These are phyloP conservation scores for Cryphonectria carpinicola DNA, from an alignment of 2,329 filamentous ascomycete genomes.

Conservation along the genomic window DNA sequence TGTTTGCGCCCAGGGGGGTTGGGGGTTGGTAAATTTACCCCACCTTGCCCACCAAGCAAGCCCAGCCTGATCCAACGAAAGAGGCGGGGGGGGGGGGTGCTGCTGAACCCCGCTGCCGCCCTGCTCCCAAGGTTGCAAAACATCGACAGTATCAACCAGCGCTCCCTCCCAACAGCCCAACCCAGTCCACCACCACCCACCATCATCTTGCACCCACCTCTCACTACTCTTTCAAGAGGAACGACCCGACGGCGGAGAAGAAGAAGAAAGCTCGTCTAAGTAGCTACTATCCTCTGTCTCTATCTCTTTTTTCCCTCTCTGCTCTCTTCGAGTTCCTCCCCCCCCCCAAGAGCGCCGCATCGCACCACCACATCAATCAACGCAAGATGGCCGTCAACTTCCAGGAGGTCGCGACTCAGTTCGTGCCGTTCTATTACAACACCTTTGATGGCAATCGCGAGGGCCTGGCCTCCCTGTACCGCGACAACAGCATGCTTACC, in stretches of 20 bases:
- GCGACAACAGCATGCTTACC: constrained; percentile 72
- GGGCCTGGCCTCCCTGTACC: constrained; percentile 65
- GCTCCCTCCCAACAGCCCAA: background rate
- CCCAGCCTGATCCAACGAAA: background rate
- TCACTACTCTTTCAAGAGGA: background rate
- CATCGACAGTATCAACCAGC: constrained; percentile 1
- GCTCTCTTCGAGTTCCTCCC: background rate
- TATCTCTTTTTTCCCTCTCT: background rate
- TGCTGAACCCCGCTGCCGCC: constrained; percentile 12
- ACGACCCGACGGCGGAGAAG: background rate
- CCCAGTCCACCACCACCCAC: constrained; percentile 2
- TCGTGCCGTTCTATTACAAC: constrained; percentile 61
- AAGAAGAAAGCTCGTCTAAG: background rate
- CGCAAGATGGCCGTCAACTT: constrained; percentile 31
- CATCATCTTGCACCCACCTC: background rate
- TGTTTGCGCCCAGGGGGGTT: background rate
- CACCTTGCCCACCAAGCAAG: constrained; percentile 12
- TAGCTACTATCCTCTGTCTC: background rate
- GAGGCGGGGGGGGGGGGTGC: no score
- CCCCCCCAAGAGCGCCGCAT: background rate
- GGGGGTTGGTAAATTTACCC: constrained; percentile 12
- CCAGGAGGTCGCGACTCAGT: constrained; percentile 30
- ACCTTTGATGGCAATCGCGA: constrained; percentile 67
- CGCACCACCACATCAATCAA: background rate
- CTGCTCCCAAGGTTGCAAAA: constrained; percentile 15